A percentile compares a stretch with the other conserved stretches of the same genome.
phyloP scores from a whole-genome alignment of 2,329 filamentous ascomycete genomes.

The Monilinia fructicola region DNA sequence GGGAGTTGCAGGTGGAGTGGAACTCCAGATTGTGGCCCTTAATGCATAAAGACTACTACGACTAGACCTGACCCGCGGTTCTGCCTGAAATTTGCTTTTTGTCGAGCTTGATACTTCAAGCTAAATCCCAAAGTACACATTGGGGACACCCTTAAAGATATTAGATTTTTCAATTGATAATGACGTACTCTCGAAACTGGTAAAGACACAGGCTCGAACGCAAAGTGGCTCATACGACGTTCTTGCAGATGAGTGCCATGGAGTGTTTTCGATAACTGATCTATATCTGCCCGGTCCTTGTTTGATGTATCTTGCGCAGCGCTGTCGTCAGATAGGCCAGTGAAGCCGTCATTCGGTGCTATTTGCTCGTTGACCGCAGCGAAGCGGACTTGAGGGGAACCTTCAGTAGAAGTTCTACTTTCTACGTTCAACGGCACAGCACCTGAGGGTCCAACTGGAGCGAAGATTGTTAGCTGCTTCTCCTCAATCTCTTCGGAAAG shows the following conservation, averaged over 20 bases:
- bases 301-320: slow-evolving; percentile 29
- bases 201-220: slow-evolving; percentile 87
- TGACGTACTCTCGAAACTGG: slow-evolving; percentile 76
- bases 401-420: slow-evolving; percentile 29
- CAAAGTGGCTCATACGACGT: slow-evolving; percentile 78
- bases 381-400: slow-evolving; percentile 63
- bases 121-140: slow-evolving; percentile 2
- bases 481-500: not conserved
- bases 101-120: slow-evolving; percentile 14
- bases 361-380: slow-evolving; percentile 71
- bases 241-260: slow-evolving; percentile 77
- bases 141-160: not conserved
- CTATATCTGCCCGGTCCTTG: slow-evolving; percentile 32
- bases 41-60: slow-evolving; percentile 26
- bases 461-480: slow-evolving; percentile 8
- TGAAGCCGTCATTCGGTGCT: slow-evolving; percentile 47
- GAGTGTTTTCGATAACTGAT: slow-evolving; percentile 64
- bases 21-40: slow-evolving; percentile 29
- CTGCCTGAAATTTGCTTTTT: slow-evolving; percentile 24
- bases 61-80: slow-evolving; percentile 25
- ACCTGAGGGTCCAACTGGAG: not conserved
- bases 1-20: slow-evolving; percentile 31
- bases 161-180: slow-evolving; percentile 27
- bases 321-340: slow-evolving; percentile 33
- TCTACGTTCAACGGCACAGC: slow-evolving; percentile 23